Evolutionary conservation across 176 grass and related monocot species (phyloP).

Genomic region (Chloris gayana): DNA sequence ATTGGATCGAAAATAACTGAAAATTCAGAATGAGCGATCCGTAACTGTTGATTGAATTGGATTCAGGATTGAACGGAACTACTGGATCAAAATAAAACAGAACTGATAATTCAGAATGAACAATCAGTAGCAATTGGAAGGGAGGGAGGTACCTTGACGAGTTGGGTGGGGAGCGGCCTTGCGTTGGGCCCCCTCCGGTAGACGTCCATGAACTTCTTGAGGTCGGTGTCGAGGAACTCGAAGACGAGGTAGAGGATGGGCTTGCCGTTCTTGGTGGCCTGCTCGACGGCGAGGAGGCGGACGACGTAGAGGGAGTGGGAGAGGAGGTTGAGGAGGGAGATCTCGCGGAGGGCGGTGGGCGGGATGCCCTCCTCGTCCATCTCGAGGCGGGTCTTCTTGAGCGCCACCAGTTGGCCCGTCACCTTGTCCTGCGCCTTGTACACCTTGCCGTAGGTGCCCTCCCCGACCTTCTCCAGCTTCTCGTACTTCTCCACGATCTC

Average conservation of each 20-base stretch:
- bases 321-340: conserved; percentile 91
- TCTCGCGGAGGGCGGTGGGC: conserved; percentile 81
- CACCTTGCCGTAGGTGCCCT: conserved; percentile 52
- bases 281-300: conserved; percentile 80
- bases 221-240: conserved; percentile 89
- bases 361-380: conserved; percentile 99
- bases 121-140: too few relatives aligned
- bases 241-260: conserved; percentile 88
- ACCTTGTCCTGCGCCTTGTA: conserved; percentile 65
- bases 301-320: conserved; percentile 91
- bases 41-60: too few relatives aligned
- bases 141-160: too few relatives aligned
- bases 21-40: too few relatives aligned
- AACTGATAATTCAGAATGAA: too few relatives aligned
- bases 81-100: too few relatives aligned
- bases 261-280: conserved; percentile 73
- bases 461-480: conserved; percentile 93
- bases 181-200: conserved; percentile 49
- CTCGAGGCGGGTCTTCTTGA: conserved; percentile 90
- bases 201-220: conserved; percentile 86
- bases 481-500: conserved; percentile 90
- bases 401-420: conserved; percentile 56
- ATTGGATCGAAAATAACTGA: too few relatives aligned
- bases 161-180: too few relatives aligned
- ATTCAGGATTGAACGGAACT: too few relatives aligned